Evolutionary conservation across 306 rosid species (phyloP), one percentile per base, ranked within the genome.

Genomic region (Dalbergia oliveri): DNA sequence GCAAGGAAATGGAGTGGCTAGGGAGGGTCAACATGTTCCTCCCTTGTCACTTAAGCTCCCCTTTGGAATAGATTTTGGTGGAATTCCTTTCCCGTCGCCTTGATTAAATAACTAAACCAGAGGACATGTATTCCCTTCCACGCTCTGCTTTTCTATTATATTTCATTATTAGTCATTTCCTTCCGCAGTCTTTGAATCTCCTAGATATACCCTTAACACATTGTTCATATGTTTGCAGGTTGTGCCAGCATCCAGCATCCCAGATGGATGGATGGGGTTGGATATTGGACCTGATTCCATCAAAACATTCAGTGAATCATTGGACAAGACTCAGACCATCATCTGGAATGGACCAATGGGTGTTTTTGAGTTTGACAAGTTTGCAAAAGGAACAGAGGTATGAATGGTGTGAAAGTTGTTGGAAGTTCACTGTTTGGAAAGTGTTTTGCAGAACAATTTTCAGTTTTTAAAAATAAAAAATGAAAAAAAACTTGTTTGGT

Each of bases 261-360:
- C 97, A 3, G 99, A 92, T 45, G 95, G 95, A 8, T 94, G 99
- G 99, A 91, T 94, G 99, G 99, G 99, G 18, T 92, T 94, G 90
- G 99, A 94, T 85, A 87, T 94, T 59, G 99, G 99, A 14, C 97
- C 99, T 14, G 97, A 94, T 72, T 88, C 97, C 58, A 88, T 94
- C 77, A 91, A 90, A 74, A 81, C 94, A 78, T 94, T 94, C 84
- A 86, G 44, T 59, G 87, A 85, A 81, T 87, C 89, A 75, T 84
- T 94, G 88, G 99, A 92, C 18, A 70, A 79, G 9, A 93, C 95
- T 76, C 88, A 90, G 77, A 92, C 97, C 72, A 23, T 92, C 31
- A 92, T 94, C 44, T 94, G 99, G 99, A 94, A 94, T 54, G 99
- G 99, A 82, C 99, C 99, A 34, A 94, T 94, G 99, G 99, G 99